Conservation (phyloP, 768 basidiomycete genomes). For the Auriculariales sp. region DNA sequence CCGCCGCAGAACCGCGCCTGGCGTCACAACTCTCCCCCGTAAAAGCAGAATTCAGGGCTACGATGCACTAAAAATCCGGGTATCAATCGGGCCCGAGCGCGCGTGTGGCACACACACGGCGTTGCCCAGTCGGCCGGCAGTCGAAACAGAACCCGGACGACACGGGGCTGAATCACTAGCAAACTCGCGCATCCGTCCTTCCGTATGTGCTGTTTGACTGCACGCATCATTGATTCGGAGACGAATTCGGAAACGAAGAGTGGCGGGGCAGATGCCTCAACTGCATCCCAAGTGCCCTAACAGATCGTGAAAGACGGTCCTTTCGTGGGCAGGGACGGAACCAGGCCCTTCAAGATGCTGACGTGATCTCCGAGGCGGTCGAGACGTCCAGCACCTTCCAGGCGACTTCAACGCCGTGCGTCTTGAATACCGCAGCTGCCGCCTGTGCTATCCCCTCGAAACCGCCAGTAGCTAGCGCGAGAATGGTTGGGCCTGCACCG, state of each 20-base stretch:
- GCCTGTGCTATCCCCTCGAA: constrained; percentile 79
- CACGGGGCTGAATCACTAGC: too few species aligned
- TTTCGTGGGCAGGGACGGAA: not conserved
- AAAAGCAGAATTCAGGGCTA: too few species aligned
- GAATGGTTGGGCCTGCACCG: constrained; percentile 93
- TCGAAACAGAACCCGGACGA: too few species aligned
- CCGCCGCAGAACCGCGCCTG: not conserved
- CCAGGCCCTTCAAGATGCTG: not conserved
- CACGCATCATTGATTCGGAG: not conserved
- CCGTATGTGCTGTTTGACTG: not conserved
- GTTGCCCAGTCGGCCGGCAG: too few species aligned
- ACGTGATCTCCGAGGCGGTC: not conserved
- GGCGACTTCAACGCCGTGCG: constrained; percentile 65
- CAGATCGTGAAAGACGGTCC: not conserved
- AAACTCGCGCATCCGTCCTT: not conserved
- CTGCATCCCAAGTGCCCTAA: not conserved
- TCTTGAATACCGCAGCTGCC: constrained; percentile 58
- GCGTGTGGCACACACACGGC: too few species aligned
- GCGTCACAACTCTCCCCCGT: not conserved
- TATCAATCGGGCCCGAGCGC: too few species aligned
- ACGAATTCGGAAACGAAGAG: not conserved
- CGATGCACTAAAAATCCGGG: too few species aligned
- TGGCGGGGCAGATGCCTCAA: not conserved
- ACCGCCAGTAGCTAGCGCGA: constrained; percentile 78
- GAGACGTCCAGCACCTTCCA: constrained; percentile 72